Percentiles rank a stretch among this genome's conserved stretches.
These are phyloP conservation scores for Mrakia frigida DNA, from an alignment of 768 basidiomycete genomes.

Conservation along the genomic window DNA sequence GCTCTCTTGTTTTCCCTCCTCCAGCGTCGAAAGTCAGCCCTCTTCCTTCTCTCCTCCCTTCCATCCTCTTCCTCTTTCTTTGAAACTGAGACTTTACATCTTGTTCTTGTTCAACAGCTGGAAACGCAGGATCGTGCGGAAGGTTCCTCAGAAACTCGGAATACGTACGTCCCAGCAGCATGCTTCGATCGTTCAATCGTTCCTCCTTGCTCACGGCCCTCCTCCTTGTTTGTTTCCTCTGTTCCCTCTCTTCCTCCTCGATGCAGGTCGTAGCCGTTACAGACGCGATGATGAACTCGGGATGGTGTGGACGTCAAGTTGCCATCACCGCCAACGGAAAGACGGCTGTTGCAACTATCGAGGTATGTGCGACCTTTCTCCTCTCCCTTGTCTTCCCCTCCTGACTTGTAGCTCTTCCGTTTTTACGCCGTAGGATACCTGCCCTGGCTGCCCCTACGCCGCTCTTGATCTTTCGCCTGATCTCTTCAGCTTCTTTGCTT, in stretches of 20 bases:
- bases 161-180: neutral
- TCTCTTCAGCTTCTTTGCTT: constrained; percentile 61
- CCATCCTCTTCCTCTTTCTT: neutral
- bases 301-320: neutral
- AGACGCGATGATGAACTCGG: constrained; percentile 2
- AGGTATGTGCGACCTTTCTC: neutral
- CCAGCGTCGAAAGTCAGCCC: neutral
- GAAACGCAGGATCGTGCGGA: neutral
- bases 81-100: neutral
- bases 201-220: neutral
- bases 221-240: neutral
- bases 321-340: neutral
- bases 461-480: constrained; percentile 65
- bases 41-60: neutral
- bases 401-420: neutral
- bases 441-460: constrained; percentile 60
- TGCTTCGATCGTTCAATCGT: neutral
- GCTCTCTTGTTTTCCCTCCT: neutral
- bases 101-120: neutral
- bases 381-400: neutral
- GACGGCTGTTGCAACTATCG: neutral
- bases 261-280: constrained; percentile 1
- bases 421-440: constrained; percentile 37
- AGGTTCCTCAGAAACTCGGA: neutral
- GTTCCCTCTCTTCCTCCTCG: neutral